These are phyloP conservation scores for Paradendryphiella salina DNA, from an alignment of 2,329 filamentous ascomycete species.

Conservation along the genomic window DNA sequence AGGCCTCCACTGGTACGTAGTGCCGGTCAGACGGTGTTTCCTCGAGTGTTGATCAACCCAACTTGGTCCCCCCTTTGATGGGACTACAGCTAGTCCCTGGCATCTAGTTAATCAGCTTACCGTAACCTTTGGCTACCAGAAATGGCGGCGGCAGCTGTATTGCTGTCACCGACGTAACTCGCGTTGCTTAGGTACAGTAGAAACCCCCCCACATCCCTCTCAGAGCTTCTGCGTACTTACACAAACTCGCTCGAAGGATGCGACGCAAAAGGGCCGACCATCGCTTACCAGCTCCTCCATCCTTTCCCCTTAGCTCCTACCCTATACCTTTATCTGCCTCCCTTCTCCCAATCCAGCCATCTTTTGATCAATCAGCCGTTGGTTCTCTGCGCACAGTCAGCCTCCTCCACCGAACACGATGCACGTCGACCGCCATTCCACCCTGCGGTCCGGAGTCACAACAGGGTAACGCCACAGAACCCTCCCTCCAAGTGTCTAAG, in stretches of 20 bases:
- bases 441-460: background rate
- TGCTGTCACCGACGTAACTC: no score
- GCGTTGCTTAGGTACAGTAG: no score
- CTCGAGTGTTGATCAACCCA: background rate
- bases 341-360: background rate
- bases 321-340: background rate
- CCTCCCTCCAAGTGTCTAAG: slow-evolving; percentile 4
- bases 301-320: background rate
- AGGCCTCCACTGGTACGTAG: slow-evolving; percentile 4
- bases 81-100: slow-evolving; percentile 4
- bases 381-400: background rate
- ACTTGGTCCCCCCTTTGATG: background rate
- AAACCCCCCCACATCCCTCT: background rate
- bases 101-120: slow-evolving; percentile 2
- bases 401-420: background rate
- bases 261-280: background rate
- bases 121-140: background rate
- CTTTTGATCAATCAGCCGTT: background rate
- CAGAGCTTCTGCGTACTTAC: background rate
- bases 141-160: background rate
- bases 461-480: slow-evolving; percentile 2
- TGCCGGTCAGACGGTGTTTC: slow-evolving; percentile 1
- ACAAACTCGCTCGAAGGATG: background rate
- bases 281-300: background rate
- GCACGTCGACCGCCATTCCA: background rate